A percentile compares a stretch with the other conserved stretches of the same genome.
Conservation (phyloP, 345 rosid species). For the Schrenkiella parvula region DNA sequence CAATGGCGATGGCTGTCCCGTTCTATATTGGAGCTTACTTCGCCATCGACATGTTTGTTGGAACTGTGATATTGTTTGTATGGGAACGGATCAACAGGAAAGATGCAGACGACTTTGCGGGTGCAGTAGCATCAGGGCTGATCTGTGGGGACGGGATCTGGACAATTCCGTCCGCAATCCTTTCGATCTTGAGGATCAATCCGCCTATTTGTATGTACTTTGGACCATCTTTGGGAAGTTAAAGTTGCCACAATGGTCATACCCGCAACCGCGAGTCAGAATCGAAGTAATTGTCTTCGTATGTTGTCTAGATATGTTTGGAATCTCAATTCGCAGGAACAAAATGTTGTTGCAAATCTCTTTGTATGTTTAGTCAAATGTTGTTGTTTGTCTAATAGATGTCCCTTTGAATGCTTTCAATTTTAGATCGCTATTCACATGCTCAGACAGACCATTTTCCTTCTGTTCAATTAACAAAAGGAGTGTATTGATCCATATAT, state of each 20-base stretch:
- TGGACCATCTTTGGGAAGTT: conserved; percentile 52
- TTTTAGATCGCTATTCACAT: neutral
- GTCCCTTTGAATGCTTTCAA: conserved; percentile 2
- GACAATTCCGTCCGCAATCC: conserved; percentile 89
- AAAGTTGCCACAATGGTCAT: conserved; percentile 17
- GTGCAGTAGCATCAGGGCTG: conserved; percentile 87
- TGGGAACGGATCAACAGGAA: conserved; percentile 70
- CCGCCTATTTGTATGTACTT: conserved; percentile 97
- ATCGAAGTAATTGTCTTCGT: conserved; percentile 6
- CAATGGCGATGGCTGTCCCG: conserved; percentile 92
- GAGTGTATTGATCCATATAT: neutral
- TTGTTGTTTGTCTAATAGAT: neutral
- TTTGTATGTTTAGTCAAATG: neutral
- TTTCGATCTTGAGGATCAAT: conserved; percentile 74
- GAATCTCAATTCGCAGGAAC: neutral
- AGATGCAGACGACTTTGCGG: conserved; percentile 70
- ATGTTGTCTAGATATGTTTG: conserved; percentile 15
- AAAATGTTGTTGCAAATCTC: conserved; percentile 9
- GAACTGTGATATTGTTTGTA: conserved; percentile 62
- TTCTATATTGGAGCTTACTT: conserved; percentile 91
- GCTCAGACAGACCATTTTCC: neutral
- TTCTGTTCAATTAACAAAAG: neutral
- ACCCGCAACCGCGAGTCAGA: neutral
- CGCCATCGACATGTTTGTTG: conserved; percentile 85
- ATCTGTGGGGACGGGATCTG: conserved; percentile 93